These are phyloP conservation scores for Paradendryphiella salina DNA, from an alignment of 2,329 filamentous ascomycete genomes.

Conservation along the genomic window DNA sequence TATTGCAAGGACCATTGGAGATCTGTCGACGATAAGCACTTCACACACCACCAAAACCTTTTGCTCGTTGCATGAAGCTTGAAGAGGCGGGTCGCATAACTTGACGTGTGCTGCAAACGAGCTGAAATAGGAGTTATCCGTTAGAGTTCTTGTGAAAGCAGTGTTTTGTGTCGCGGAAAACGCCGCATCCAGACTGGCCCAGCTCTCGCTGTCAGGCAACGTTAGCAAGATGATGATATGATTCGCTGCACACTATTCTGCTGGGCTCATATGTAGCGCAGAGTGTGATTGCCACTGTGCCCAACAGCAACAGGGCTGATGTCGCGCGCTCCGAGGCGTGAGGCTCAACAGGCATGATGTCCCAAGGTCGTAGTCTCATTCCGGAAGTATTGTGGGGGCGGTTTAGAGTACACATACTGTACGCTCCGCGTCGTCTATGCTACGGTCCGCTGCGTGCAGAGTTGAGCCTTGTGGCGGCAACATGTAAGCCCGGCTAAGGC, in stretches of 20 bases:
- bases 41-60: slow-evolving; percentile 4
- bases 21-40: slow-evolving; percentile 1
- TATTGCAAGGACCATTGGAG: slow-evolving; percentile 5
- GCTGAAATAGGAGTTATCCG: neutral
- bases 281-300: neutral
- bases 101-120: slow-evolving; percentile 17
- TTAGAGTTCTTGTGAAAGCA: neutral
- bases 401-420: slow-evolving; percentile 1
- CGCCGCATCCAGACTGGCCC: neutral
- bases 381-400: neutral
- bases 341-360: neutral
- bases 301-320: neutral
- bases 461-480: slow-evolving; percentile 3
- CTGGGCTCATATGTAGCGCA: neutral
- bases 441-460: slow-evolving; percentile 2
- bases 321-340: neutral
- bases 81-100: slow-evolving; percentile 10
- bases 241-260: neutral
- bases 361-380: neutral
- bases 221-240: neutral
- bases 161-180: neutral
- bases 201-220: neutral
- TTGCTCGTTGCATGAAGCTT: slow-evolving; percentile 7
- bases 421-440: slow-evolving; percentile 1
- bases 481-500: slow-evolving; percentile 2